These are phyloP conservation scores for Pelargonium exstipulatum DNA, from an alignment of 441 rosid genomes.

Conservation along the genomic window DNA sequence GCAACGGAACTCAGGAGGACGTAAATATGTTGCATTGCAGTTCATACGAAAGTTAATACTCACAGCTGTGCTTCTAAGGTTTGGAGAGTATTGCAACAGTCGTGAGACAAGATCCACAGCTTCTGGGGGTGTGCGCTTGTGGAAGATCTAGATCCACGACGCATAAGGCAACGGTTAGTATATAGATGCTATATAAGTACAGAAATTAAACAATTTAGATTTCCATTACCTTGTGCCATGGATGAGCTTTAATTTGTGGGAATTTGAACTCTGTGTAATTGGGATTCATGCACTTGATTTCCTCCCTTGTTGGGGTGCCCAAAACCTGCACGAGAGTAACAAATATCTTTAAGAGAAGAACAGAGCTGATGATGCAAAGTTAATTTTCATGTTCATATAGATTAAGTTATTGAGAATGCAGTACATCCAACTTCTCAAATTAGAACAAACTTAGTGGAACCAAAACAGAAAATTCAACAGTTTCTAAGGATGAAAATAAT, in stretches of 20 bases:
- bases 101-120: slow-evolving; percentile 94
- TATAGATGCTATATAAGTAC: background rate
- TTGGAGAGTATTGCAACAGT: slow-evolving; percentile 88
- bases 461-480: no score
- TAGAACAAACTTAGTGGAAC: no score
- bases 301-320: slow-evolving; percentile 97
- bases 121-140: slow-evolving; percentile 91
- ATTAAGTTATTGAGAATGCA: no score
- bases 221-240: slow-evolving; percentile 34
- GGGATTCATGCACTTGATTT: slow-evolving; percentile 97
- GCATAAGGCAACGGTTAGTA: background rate
- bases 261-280: slow-evolving; percentile 86
- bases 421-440: no score
- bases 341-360: background rate
- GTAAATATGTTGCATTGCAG: no score
- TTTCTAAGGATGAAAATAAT: background rate
- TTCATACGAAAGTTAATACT: slow-evolving; percentile 25
- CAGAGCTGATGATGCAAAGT: background rate
- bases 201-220: background rate
- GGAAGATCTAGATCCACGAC: slow-evolving; percentile 54
- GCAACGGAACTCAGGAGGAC: no score
- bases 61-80: slow-evolving; percentile 83
- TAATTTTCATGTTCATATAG: no score
- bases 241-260: no score
- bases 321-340: slow-evolving; percentile 49